Conservation (phyloP, 2,329 filamentous ascomycete species). For the Colletotrichum costaricense region DNA sequence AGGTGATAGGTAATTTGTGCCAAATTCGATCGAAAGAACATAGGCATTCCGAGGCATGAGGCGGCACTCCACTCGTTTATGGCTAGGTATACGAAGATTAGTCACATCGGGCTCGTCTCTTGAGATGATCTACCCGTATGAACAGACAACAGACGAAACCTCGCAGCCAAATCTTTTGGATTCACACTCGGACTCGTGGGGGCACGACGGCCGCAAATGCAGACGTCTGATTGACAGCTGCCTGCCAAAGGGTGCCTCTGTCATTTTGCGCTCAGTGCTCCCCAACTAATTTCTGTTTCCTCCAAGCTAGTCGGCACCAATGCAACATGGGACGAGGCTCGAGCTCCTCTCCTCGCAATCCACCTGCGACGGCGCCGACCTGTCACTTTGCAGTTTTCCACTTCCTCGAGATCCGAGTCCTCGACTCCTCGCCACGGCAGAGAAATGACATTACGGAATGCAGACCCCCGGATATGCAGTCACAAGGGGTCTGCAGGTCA, state of each 20-base stretch:
- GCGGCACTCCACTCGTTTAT: not conserved
- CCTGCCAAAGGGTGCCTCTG: conserved; percentile 1
- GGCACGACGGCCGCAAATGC: not conserved
- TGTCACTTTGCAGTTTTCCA: conserved; percentile 11
- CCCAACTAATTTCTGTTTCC: not conserved
- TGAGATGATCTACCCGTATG: too few species aligned
- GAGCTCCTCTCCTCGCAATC: conserved; percentile 27
- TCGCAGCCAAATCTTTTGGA: not conserved
- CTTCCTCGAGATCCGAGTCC: not conserved
- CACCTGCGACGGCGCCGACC: not conserved
- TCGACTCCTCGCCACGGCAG: not conserved
- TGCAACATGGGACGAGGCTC: conserved; percentile 23
- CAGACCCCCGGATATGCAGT: conserved; percentile 19
- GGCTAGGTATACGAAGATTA: not conserved
- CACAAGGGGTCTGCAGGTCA: conserved; percentile 26
- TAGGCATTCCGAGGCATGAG: not conserved
- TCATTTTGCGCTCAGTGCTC: conserved; percentile 3
- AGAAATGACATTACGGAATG: not conserved
- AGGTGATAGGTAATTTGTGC: not conserved
- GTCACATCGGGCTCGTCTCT: conserved; percentile 1
- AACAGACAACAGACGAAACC: not conserved
- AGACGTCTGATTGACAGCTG: conserved; percentile 13
- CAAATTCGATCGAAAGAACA: not conserved
- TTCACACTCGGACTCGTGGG: not conserved
- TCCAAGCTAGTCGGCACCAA: not conserved